Conservation (phyloP, 2,329 filamentous ascomycete genomes). For the Ophiobolus disseminans region DNA sequence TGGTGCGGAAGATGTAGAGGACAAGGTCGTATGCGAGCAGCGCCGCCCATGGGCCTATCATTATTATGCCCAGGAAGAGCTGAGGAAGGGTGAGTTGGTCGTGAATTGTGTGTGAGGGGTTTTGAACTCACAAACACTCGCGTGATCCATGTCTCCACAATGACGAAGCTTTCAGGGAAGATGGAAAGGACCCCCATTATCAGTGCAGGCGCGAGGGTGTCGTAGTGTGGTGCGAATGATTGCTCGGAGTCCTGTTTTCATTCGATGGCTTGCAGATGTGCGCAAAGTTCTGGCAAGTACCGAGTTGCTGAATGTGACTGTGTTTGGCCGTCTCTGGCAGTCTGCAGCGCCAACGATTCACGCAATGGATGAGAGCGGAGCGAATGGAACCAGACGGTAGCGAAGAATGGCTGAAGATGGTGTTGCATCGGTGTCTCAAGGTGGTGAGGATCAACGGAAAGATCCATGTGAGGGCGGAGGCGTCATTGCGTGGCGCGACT, state of each 20-base stretch:
- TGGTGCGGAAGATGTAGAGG: slow-evolving; percentile 66
- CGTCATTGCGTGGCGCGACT: slow-evolving; percentile 3
- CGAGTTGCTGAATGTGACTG: too few relatives aligned
- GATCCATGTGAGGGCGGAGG: background rate
- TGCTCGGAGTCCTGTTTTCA: too few relatives aligned
- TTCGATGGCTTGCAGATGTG: too few relatives aligned
- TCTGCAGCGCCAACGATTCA: too few relatives aligned
- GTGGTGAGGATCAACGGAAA: slow-evolving; percentile 5
- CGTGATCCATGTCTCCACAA: slow-evolving; percentile 68
- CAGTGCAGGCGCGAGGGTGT: background rate
- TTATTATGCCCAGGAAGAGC: slow-evolving; percentile 66
- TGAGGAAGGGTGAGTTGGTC: slow-evolving; percentile 44
- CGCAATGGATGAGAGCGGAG: background rate
- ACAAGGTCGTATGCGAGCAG: slow-evolving; percentile 69
- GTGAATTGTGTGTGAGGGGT: background rate
- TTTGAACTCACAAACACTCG: slow-evolving; percentile 64
- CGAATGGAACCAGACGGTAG: background rate
- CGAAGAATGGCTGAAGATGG: too few relatives aligned
- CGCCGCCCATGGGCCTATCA: slow-evolving; percentile 67
- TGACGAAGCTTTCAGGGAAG: slow-evolving; percentile 64
- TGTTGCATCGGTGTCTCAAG: too few relatives aligned
- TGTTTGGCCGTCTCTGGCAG: too few relatives aligned
- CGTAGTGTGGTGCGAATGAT: too few relatives aligned
- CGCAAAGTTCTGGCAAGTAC: too few relatives aligned
- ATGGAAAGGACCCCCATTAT: slow-evolving; percentile 71